phyloP scores from a whole-genome alignment of 768 basidiomycete genomes.

The Suillus plorans region DNA sequence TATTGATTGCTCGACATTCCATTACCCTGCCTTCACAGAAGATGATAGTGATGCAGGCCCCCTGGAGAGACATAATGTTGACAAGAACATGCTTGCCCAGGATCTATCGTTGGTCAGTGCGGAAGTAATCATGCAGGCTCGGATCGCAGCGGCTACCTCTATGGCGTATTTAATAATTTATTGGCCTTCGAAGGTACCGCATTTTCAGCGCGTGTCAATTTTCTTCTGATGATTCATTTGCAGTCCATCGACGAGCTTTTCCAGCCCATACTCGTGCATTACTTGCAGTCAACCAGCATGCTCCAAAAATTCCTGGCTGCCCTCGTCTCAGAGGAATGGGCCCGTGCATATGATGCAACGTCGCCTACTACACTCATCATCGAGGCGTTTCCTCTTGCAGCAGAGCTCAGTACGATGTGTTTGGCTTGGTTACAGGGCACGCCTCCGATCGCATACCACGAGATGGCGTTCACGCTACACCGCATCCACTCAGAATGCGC shows the following conservation, averaged over 20 bases:
- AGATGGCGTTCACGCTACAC: slow-evolving; percentile 80
- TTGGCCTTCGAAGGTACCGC: slow-evolving; percentile 62
- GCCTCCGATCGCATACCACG: slow-evolving; percentile 82
- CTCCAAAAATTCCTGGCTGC: slow-evolving; percentile 87
- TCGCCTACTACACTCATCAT: slow-evolving; percentile 43
- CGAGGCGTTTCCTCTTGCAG: slow-evolving; percentile 57
- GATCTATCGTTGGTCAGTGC: slow-evolving; percentile 80
- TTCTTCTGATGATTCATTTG: neutral
- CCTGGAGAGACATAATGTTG: slow-evolving; percentile 83
- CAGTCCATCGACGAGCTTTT: slow-evolving; percentile 65
- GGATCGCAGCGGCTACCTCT: slow-evolving; percentile 76
- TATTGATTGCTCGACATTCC: slow-evolving; percentile 70
- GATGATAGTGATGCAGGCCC: slow-evolving; percentile 43
- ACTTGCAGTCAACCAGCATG: slow-evolving; percentile 86
- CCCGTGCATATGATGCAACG: slow-evolving; percentile 48
- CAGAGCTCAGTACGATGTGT: slow-evolving; percentile 66
- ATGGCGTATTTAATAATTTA: slow-evolving; percentile 66
- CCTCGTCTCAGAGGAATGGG: slow-evolving; percentile 91
- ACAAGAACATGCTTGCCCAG: slow-evolving; percentile 92
- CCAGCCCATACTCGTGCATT: slow-evolving; percentile 72
- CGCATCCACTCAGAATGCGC: slow-evolving; percentile 81
- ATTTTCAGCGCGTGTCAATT: neutral
- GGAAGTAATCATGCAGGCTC: slow-evolving; percentile 76
- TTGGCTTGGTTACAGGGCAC: slow-evolving; percentile 72
- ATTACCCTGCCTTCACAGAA: slow-evolving; percentile 52